Percentiles rank a stretch among this genome's conserved stretches.
These are phyloP conservation scores for Russula griseocarnosa DNA, from an alignment of 768 basidiomycete genomes.

Conservation along the genomic window DNA sequence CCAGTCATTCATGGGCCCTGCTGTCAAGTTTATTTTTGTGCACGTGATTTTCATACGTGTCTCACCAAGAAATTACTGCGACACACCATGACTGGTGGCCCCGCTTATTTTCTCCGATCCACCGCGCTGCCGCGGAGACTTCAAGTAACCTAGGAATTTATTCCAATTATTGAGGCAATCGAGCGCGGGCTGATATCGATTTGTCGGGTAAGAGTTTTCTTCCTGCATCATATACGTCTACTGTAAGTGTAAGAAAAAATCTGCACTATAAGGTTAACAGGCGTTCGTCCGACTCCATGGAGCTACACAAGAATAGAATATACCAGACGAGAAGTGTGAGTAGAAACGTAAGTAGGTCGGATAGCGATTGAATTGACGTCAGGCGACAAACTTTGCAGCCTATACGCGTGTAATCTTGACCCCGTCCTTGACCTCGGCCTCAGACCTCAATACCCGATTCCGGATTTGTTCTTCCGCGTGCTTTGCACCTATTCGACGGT, in stretches of 20 bases:
- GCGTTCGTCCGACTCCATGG: background rate
- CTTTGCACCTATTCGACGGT: constrained; percentile 51
- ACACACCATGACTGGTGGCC: too few relatives aligned
- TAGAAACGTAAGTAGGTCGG: background rate
- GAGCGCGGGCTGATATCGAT: too few relatives aligned
- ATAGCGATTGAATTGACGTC: background rate
- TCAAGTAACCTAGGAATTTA: background rate
- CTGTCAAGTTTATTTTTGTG: too few relatives aligned
- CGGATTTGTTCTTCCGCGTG: constrained; percentile 43
- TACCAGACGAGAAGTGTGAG: background rate
- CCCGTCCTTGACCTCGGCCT: background rate
- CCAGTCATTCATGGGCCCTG: too few relatives aligned
- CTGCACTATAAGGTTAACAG: background rate
- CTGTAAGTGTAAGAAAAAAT: background rate
- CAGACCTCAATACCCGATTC: constrained; percentile 29
- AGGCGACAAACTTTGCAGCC: background rate
- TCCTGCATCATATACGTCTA: background rate
- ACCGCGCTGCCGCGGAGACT: too few relatives aligned
- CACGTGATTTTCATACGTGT: too few relatives aligned
- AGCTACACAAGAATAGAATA: background rate
- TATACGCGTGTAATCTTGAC: background rate
- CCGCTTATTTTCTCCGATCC: too few relatives aligned
- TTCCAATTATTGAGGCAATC: background rate
- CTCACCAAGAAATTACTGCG: too few relatives aligned
- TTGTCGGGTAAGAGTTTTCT: background rate